A percentile compares a stretch with the other conserved stretches of the same genome.
Evolutionary conservation across 345 rosid species (phyloP).

Genomic region (thale cress (Arabidopsis thaliana)): TAIR10.1 NC_003070.9:22339001-22339500

Average conservation of each 20-base stretch:
- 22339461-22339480: slow-evolving; percentile 67
- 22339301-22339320: background rate
- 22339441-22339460: slow-evolving; percentile 71
- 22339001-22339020: slow-evolving; percentile 89
- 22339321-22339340: slow-evolving; percentile 54
- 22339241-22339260: slow-evolving; percentile 3
- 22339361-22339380: slow-evolving; percentile 52
- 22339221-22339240: slow-evolving; percentile 25
- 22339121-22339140: slow-evolving; percentile 41
- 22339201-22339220: slow-evolving; percentile 47
- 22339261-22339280: background rate
- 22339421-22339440: slow-evolving; percentile 69
- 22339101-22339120: slow-evolving; percentile 53
- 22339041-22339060: slow-evolving; percentile 73
- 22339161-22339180: slow-evolving; percentile 32
- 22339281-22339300: background rate
- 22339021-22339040: slow-evolving; percentile 70
- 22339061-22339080: slow-evolving; percentile 84
- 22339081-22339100: slow-evolving; percentile 66
- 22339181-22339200: slow-evolving; percentile 49
- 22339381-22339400: slow-evolving; percentile 44
- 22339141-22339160: slow-evolving; percentile 25
- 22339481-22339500: slow-evolving; percentile 75
- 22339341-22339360: slow-evolving; percentile 55
- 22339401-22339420: slow-evolving; percentile 47